Percentiles rank a stretch among this genome's conserved stretches.
These are phyloP conservation scores for Aaosphaeria arxii DNA, from an alignment of 2,329 filamentous ascomycete genomes.

Conservation along the genomic window DNA sequence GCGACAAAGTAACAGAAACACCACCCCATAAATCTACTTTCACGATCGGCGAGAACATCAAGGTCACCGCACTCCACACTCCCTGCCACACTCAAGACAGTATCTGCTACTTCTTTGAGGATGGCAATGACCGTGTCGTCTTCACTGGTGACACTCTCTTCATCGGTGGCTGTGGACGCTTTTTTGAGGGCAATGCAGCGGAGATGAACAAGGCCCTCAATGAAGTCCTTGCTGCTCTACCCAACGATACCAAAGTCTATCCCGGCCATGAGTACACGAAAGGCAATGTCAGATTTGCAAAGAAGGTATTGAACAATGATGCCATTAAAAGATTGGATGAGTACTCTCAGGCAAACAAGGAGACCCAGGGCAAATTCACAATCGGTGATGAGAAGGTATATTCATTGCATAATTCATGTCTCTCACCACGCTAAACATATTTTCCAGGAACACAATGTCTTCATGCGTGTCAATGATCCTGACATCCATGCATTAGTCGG, in stretches of 20 bases:
- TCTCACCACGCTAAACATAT: background rate
- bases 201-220: constrained; percentile 93
- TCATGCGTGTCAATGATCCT: constrained; percentile 89
- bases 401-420: background rate
- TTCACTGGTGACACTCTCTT: constrained; percentile 98
- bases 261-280: constrained; percentile 99
- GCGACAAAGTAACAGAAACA: constrained; percentile 73
- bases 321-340: constrained; percentile 69
- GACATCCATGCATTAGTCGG: constrained; percentile 81
- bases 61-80: constrained; percentile 84
- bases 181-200: constrained; percentile 86
- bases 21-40: constrained; percentile 75
- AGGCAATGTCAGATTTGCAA: constrained; percentile 84
- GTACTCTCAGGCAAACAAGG: constrained; percentile 74
- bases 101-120: constrained; percentile 91
- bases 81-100: constrained; percentile 98
- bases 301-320: constrained; percentile 71
- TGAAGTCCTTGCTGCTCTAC: constrained; percentile 73
- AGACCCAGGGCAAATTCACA: constrained; percentile 94
- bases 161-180: constrained; percentile 89
- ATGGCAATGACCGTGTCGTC: constrained; percentile 72
- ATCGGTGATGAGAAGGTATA: constrained; percentile 93
- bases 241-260: constrained; percentile 89
- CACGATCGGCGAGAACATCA: constrained; percentile 72
- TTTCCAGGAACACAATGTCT: constrained; percentile 81